phyloP scores from a whole-genome alignment of 2,329 filamentous ascomycete species.

The Apiospora kogelbergensis region DNA sequence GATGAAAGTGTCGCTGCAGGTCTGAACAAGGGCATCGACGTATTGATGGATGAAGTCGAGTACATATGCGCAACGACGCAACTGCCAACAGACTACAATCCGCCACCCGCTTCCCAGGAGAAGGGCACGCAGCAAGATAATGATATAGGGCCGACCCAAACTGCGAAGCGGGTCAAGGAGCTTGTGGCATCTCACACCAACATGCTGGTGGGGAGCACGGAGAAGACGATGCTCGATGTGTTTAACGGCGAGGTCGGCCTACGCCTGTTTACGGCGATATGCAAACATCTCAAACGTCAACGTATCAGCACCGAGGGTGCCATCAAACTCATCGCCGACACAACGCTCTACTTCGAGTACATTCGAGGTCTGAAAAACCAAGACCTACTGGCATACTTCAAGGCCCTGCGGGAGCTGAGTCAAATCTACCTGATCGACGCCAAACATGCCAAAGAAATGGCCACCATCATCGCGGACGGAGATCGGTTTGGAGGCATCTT shows the following conservation, averaged over 20 bases:
- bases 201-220: slow-evolving; percentile 92
- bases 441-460: slow-evolving; percentile 88
- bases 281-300: slow-evolving; percentile 97
- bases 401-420: slow-evolving; percentile 84
- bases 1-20: slow-evolving; percentile 95
- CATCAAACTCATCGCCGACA: slow-evolving; percentile 91
- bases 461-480: slow-evolving; percentile 88
- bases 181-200: slow-evolving; percentile 85
- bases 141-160: slow-evolving; percentile 66
- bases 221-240: slow-evolving; percentile 97
- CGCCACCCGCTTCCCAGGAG: slow-evolving; percentile 42
- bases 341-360: slow-evolving; percentile 90
- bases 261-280: slow-evolving; percentile 85
- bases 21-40: slow-evolving; percentile 95
- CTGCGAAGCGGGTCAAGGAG: slow-evolving; percentile 78
- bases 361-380: slow-evolving; percentile 78
- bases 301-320: slow-evolving; percentile 87
- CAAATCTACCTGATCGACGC: slow-evolving; percentile 94
- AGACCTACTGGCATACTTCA: slow-evolving; percentile 86
- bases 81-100: slow-evolving; percentile 86
- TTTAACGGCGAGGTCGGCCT: slow-evolving; percentile 98
- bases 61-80: slow-evolving; percentile 91
- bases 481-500: slow-evolving; percentile 92
- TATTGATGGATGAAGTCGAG: slow-evolving; percentile 97
- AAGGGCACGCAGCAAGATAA: slow-evolving; percentile 33